Percentiles rank a stretch among this genome's conserved stretches.
phyloP scores from a whole-genome alignment of 2,329 filamentous ascomycete genomes.

The Ascomycota sp. region DNA sequence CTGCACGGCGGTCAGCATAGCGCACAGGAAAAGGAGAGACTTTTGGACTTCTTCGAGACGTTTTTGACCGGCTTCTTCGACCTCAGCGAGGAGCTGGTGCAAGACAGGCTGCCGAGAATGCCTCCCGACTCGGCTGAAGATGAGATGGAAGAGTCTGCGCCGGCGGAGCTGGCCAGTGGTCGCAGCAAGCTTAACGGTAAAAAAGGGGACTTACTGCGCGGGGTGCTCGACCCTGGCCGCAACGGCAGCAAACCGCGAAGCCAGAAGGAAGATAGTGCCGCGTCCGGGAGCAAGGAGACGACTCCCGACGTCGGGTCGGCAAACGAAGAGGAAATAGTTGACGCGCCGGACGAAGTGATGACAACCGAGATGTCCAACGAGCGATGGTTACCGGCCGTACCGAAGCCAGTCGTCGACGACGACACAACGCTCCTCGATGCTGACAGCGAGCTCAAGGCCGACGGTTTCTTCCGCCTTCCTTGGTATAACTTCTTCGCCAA shows the following conservation, averaged over 20 bases:
- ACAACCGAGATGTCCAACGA: slow-evolving; percentile 44
- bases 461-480: slow-evolving; percentile 62
- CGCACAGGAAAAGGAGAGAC: slow-evolving; percentile 50
- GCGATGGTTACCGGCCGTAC: slow-evolving; percentile 42
- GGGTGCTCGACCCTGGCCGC: slow-evolving; percentile 61
- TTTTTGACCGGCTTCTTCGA: slow-evolving; percentile 64
- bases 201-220: slow-evolving; percentile 64
- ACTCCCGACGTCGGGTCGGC: slow-evolving; percentile 68
- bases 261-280: slow-evolving; percentile 63
- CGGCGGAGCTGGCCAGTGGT: slow-evolving; percentile 50
- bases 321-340: slow-evolving; percentile 55
- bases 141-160: slow-evolving; percentile 51
- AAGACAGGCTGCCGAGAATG: slow-evolving; percentile 45
- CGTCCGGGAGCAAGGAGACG: slow-evolving; percentile 65
- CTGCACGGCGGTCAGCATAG: slow-evolving; percentile 51
- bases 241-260: slow-evolving; percentile 48
- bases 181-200: slow-evolving; percentile 52
- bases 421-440: slow-evolving; percentile 35
- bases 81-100: slow-evolving; percentile 47
- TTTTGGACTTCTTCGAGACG: slow-evolving; percentile 54
- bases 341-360: slow-evolving; percentile 33
- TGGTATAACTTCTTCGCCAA: slow-evolving; percentile 86
- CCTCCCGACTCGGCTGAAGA: slow-evolving; percentile 55
- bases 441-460: slow-evolving; percentile 47
- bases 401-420: slow-evolving; percentile 27